A percentile compares a stretch with the other conserved stretches of the same genome.
Conservation (phyloP, 2,329 filamentous ascomycete species). For the Fusarium begoniae region DNA sequence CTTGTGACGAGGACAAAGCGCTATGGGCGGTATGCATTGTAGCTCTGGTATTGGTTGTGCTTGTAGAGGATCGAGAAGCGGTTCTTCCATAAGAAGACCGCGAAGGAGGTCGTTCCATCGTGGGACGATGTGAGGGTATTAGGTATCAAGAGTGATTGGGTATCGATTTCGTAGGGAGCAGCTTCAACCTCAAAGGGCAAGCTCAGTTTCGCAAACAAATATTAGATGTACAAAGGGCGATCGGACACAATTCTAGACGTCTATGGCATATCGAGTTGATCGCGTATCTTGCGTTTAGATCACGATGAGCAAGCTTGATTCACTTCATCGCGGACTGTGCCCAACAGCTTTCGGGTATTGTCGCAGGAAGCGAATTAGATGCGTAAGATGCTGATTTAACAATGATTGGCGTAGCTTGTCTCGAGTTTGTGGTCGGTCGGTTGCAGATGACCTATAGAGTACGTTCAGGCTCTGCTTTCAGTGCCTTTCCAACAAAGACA, state of each 20-base stretch:
- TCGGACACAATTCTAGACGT: not conserved
- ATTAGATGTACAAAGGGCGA: not conserved
- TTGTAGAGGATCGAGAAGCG: slow-evolving; percentile 57
- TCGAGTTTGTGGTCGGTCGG: slow-evolving; percentile 6
- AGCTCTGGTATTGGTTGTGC: slow-evolving; percentile 52
- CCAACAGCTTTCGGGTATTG: slow-evolving; percentile 3
- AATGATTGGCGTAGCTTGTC: slow-evolving; percentile 11
- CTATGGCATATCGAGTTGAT: slow-evolving; percentile 21
- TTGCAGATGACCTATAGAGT: not conserved
- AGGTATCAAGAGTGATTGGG: not conserved
- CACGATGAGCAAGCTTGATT: slow-evolving; percentile 21
- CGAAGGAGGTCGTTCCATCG: slow-evolving; percentile 46
- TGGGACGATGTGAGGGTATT: not conserved
- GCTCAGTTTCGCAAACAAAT: not conserved
- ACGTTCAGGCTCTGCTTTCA: not conserved
- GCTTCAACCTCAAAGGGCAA: not conserved
- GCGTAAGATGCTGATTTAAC: slow-evolving; percentile 8
- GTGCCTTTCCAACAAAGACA: not conserved
- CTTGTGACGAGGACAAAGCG: slow-evolving; percentile 54
- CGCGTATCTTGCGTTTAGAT: slow-evolving; percentile 16
- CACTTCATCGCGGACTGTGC: slow-evolving; percentile 28
- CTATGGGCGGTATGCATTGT: slow-evolving; percentile 55
- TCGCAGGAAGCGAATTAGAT: slow-evolving; percentile 25
- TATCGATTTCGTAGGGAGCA: not conserved
- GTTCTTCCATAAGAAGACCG: slow-evolving; percentile 51